Base-by-base conservation (phyloP, 2,329 filamentous ascomycete genomes). In the Alternaria sp. region DNA sequence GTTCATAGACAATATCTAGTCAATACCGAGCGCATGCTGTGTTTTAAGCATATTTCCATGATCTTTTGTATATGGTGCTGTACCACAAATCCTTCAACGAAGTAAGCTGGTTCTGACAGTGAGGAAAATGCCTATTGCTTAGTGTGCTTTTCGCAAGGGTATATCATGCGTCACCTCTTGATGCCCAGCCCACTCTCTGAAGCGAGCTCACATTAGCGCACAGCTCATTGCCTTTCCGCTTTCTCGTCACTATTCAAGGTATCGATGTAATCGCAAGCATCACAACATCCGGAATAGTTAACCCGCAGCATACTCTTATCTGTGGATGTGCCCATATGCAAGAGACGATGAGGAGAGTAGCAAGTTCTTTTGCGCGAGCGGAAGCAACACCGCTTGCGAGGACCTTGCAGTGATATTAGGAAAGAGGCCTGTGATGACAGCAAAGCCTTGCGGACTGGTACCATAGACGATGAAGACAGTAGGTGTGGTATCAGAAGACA, bases 211-310 rank as follows among this genome's bases (percentile, higher is more conserved):
- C 78, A 80, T 6, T 61, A 51, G n/a, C 78, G 70, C 12, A 79
- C 76, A 3, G 70, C 73, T 74, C 74, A 86, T 67, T 78, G 86
- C 2, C 80, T 80, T 69, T 86, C 84, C 0, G 78, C 78, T 66
- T 85, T 86, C 70, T 86, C 18, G 26, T 46, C 54, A 2, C 9
- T 18, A 22, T 41, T 56, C 1, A 51, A 56, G 11, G 44, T 28
- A n/a, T 44, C 46, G 1, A 28, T 56, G 54, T 51, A 51, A 4
- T 42, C 20, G 11, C 32, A 51, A 28, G 46, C 46, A 2, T 26
- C 46, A 16, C 34, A 7, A 12, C 46, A 41, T 14, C 18, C 38
- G 9, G 20, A 14, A 16, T 26, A 51, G 22, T 26, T 38, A 12
- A 7, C 34, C 7, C 28, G 26, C 7, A 56, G 44, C 7, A 30